Evolutionary conservation across 1,139 yeast genomes (phyloP), one percentile per base, ranked within the genome.

Genomic region (Saccharomyces pastorianus): DNA sequence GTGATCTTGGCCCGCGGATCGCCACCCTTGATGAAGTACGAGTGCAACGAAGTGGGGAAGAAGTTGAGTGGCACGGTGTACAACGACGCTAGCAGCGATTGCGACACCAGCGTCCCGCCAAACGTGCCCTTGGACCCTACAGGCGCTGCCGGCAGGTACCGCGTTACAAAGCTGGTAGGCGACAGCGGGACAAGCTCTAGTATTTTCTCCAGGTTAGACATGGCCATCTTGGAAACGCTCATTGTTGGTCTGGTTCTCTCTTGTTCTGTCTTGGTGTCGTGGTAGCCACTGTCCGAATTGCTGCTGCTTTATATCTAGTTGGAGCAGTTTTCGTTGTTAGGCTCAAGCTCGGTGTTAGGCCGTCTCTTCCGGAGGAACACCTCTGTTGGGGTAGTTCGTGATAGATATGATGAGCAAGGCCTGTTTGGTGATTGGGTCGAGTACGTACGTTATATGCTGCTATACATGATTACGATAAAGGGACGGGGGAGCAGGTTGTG

Each of bases 81-180:
- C 44, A 83, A 73, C 1, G 88, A 86, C 1, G 90, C 91, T 57
- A 81, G 69, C 7, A 86, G 70, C 1, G 91, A 74, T 65, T 87
- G 95, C 0, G 89, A 88, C 48, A 86, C 83, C 54, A 84, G 76
- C 46, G 85, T 82, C 2, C 96, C 96, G 1, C 95, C 96, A 71
- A 85, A 87, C 1, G 86, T 82, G 1, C 91, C 93, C 47, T 88
- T 72, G 2, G 88, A 88, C 0, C 81, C 79, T 2, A 73, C 71
- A 2, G 83, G 82, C 6, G 78, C 73, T 8, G 54, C 55, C 1
- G 69, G 66, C 25, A 58, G 53, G 44, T 58, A 48, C 32, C 51
- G 54, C 3, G 67, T 63, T 7, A 59, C 56, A 51, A 64, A 66
- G 27, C 58, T 54, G 11, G 59, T 54, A 6, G 54, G 49, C 1